Base-by-base conservation (phyloP, 352 stramenopile species). In the Phytophthora aleatoria region DNA sequence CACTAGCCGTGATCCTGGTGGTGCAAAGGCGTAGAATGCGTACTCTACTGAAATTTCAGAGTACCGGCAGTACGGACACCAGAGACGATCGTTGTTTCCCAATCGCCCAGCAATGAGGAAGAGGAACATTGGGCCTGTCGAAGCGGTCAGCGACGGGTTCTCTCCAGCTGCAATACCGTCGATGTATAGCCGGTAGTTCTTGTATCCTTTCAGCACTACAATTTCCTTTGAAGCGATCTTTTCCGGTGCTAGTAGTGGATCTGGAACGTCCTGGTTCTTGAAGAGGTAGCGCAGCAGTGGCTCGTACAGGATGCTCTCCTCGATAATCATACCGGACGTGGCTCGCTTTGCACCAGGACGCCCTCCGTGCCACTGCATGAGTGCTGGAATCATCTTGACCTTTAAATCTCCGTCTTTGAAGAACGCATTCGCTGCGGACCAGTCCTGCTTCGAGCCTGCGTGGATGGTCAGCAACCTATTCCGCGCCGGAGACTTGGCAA, bases 31-130 rank as follows among this genome's bases (percentile, higher is more conserved):
- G 39, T 90, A 85, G 68, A 85, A 94, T 27, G 87, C 87, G 62
- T 92, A 85, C 43, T 85, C 81, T 45, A 92, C 72, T 0, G 83
- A 81, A 5, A 90, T 56, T 31, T 92, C 76, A 13, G 83, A 81
- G 41, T 81, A 80, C 35, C 89, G 83, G 52, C 83, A 94, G 61
- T 88, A 92, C 36, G 78, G 83, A 66, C 85, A 94, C 85, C 85
- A 94, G 4, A 79, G 71, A 1, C 85, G 83, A n/a, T 85, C 74
- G 45, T 91, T 94, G 51, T 79, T 77, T 43, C 59, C 48, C 33
- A 91, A 58, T 13, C 76, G 63, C 8, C 81, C 85, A 31, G 85
- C 88, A 15, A 92, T 52, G 42, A 94, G 81, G 45, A 83, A 88
- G 39, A 92, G 70, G 53, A 85, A 94, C 55, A 91, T 70, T 16